Conservation (phyloP, 176 grass and related monocot species). For the Triticum urartu region DNA sequence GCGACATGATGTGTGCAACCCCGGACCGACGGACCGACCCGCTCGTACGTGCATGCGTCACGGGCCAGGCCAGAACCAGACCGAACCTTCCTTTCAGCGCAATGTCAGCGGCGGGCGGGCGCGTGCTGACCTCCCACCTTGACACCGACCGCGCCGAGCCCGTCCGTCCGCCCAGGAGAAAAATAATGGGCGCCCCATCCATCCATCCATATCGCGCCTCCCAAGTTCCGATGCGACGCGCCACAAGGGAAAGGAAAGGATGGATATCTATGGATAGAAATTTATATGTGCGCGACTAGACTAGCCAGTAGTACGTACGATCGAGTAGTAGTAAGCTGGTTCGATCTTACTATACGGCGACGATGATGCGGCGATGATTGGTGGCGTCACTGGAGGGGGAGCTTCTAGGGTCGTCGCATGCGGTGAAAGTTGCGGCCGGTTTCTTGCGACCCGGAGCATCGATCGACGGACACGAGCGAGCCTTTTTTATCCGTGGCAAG, state of each 20-base stretch:
- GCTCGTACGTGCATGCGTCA: neutral
- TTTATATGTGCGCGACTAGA: neutral
- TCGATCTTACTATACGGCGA: neutral
- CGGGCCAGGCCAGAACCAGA: neutral
- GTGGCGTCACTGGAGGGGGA: neutral
- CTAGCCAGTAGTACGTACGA: neutral
- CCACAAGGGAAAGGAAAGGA: too few relatives aligned
- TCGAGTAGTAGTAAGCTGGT: neutral
- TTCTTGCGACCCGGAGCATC: neutral
- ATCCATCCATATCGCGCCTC: neutral
- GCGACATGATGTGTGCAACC: neutral
- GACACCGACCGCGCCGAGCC: neutral
- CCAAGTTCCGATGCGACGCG: constrained; percentile 33
- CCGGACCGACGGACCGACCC: neutral
- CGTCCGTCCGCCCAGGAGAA: neutral
- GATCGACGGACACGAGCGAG: neutral
- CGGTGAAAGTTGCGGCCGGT: constrained; percentile 1
- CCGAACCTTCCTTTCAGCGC: constrained; percentile 44
- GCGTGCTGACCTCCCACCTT: constrained; percentile 25
- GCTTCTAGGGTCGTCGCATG: neutral
- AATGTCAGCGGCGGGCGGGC: constrained; percentile 17
- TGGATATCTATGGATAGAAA: neutral
- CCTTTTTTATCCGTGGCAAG: neutral
- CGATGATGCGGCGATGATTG: constrained; percentile 34
- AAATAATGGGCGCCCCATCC: neutral